Evolutionary conservation across 768 basidiomycete genomes (phyloP), one percentile per base, ranked within the genome.

Genomic region (Pleurotus ostreatus): DNA sequence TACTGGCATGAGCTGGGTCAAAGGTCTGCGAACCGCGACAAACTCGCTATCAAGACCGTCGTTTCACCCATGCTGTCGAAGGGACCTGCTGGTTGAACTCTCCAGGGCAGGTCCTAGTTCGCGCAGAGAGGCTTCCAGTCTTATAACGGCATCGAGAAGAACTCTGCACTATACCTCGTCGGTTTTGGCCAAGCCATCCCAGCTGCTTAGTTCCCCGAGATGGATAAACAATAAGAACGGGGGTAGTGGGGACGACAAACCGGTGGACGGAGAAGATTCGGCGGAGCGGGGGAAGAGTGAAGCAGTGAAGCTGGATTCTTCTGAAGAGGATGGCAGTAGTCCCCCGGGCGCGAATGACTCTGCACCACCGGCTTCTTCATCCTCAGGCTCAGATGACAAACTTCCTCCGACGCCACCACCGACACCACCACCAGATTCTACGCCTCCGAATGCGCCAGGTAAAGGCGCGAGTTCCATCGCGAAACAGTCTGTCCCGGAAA

Each of bases 401-500:
- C 43, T 56, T 3, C 53, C 61, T 15, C 59, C 63, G 11, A 60
- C 70, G 22, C 68, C 71, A 12, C 66, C 68, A 13, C 66, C 61
- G 25, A 66, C 68, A 49, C 67, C 65, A 20, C 63, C 63, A 30
- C 65, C 43, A 58, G 63, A 69, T 34, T 64, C 72, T 4, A 62
- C 61, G 20, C 30, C 30, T 11, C 66, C 68, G 8, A 77, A 65
- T 60, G 41, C 23, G 15, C 41, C 51, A 41, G 41, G 39, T n/a
- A 41, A 43, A 22, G 72, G 59, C 57, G 75, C 66, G 40, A 76
- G 60, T 61, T 79, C 88, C 18, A 88, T 92, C 62, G 86, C 92
- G 3, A 92, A 91, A 62, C 91, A 90, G 57, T 86, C 89, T 13
- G 86, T 97, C 3, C 94, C 95, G 0, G 92, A 94, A 69, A 66